phyloP scores from a whole-genome alignment of 805 yeast genomes.

The Osmozyma mogii region DNA sequence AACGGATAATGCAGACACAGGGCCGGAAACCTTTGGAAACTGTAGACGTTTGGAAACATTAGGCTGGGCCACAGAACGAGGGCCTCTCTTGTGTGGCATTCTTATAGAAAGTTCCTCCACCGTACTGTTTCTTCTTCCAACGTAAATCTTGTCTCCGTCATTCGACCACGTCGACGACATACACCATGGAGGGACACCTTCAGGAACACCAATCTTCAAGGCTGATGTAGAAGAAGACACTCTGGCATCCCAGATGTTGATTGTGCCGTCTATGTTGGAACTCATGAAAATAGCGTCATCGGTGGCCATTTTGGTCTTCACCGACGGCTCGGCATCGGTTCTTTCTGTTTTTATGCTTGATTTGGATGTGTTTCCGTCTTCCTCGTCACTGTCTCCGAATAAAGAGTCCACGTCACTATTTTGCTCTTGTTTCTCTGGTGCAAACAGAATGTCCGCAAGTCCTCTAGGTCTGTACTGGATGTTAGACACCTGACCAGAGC shows the following conservation, averaged over 20 bases:
- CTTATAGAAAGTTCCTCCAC: slow-evolving; percentile 70
- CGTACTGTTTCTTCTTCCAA: slow-evolving; percentile 83
- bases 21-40: slow-evolving; percentile 85
- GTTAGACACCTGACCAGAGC: slow-evolving; percentile 73
- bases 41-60: slow-evolving; percentile 51
- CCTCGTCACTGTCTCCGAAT: slow-evolving; percentile 39
- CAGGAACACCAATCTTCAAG: slow-evolving; percentile 46
- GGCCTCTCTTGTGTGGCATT: slow-evolving; percentile 38
- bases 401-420: slow-evolving; percentile 38
- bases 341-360: slow-evolving; percentile 6
- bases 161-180: slow-evolving; percentile 82
- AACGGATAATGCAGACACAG: slow-evolving; percentile 72
- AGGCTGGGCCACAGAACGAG: slow-evolving; percentile 25
- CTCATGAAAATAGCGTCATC: slow-evolving; percentile 57
- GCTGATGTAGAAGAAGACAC: slow-evolving; percentile 25
- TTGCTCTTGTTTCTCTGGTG: slow-evolving; percentile 15
- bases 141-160: slow-evolving; percentile 70
- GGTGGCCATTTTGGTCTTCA: slow-evolving; percentile 17
- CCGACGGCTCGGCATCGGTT: slow-evolving; percentile 9
- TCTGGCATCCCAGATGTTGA: slow-evolving; percentile 80
- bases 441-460: slow-evolving; percentile 32
- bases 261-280: slow-evolving; percentile 74
- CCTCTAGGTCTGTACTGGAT: slow-evolving; percentile 64
- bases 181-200: slow-evolving; percentile 89
- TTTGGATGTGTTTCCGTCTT: slow-evolving; percentile 7